Evolutionary conservation across 2,329 filamentous ascomycete species (phyloP).

Genomic region (Hypoxylon sp.): DNA sequence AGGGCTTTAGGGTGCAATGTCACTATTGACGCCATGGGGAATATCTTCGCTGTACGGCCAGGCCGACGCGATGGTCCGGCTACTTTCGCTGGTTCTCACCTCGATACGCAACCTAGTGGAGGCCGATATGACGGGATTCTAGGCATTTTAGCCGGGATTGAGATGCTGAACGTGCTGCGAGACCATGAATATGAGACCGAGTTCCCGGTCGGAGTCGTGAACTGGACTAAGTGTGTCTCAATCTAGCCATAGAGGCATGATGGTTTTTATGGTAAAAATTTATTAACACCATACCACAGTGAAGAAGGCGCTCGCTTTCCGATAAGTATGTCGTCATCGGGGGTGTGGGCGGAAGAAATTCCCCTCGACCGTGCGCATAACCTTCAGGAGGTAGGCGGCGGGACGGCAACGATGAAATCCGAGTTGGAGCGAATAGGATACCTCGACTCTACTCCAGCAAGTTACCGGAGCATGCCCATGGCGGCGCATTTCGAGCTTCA

Average conservation of each 20-base stretch:
- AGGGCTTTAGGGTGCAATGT: conserved; percentile 75
- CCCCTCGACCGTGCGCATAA: conserved; percentile 72
- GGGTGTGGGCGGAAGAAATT: conserved; percentile 81
- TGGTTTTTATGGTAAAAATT: neutral
- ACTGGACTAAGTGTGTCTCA: conserved; percentile 75
- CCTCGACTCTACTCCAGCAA: conserved; percentile 70
- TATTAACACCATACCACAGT: conserved; percentile 56
- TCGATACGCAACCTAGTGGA: conserved; percentile 75
- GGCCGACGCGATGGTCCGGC: conserved; percentile 72
- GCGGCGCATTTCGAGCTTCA: conserved; percentile 87
- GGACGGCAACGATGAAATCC: conserved; percentile 73
- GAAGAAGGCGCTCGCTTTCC: conserved; percentile 88
- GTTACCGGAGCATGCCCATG: conserved; percentile 73
- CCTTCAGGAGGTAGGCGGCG: conserved; percentile 72
- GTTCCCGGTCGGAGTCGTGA: conserved; percentile 80
- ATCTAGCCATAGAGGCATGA: neutral
- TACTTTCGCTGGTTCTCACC: conserved; percentile 79
- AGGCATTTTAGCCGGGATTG: conserved; percentile 79
- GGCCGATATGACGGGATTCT: conserved; percentile 84
- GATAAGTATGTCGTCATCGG: conserved; percentile 79
- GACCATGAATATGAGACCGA: conserved; percentile 78
- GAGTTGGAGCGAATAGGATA: conserved; percentile 82
- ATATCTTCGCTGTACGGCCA: conserved; percentile 81
- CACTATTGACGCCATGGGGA: conserved; percentile 82
- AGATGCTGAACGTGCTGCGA: conserved; percentile 77